Conservation (phyloP, 73 alveolate species). For the Blepharisma stoltei region DNA sequence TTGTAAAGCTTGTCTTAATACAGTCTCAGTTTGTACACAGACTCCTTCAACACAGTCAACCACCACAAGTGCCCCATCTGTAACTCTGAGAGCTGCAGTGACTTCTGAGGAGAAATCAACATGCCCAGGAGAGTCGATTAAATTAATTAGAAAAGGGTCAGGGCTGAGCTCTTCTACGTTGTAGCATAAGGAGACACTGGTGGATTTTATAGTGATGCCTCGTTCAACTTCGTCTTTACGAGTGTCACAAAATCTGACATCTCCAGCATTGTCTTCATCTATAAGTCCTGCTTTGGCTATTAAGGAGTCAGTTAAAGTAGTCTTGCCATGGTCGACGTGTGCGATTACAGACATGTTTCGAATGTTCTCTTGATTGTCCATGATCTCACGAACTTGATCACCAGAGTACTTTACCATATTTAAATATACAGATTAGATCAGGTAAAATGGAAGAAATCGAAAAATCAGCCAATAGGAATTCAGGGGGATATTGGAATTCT, state of each 20-base stretch:
- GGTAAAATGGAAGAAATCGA: too few species aligned
- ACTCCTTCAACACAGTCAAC: conserved; percentile 94
- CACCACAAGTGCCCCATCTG: conserved; percentile 95
- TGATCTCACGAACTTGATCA: conserved; percentile 69
- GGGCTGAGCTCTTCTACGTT: conserved; percentile 40
- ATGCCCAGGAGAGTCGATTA: conserved; percentile 97
- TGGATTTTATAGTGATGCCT: conserved; percentile 90
- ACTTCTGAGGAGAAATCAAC: conserved; percentile 95
- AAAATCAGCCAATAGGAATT: too few species aligned
- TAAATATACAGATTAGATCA: too few species aligned
- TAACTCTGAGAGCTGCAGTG: conserved; percentile 91
- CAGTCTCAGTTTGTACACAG: conserved; percentile 92
- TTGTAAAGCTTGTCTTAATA: conserved; percentile 86
- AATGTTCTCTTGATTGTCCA: conserved; percentile 68
- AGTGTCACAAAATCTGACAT: conserved; percentile 59
- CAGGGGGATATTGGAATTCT: too few species aligned
- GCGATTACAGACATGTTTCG: conserved; percentile 89
- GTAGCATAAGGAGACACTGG: conserved; percentile 66
- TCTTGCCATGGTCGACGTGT: conserved; percentile 90
- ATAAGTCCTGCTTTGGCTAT: conserved; percentile 73
- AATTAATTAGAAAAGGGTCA: conserved; percentile 57
- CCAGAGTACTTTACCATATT: conserved; percentile 61
- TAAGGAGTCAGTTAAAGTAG: conserved; percentile 86
- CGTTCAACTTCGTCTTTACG: conserved; percentile 76
- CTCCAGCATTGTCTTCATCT: conserved; percentile 66